Conservation (phyloP, 1,139 yeast species). For the Yamadazyma kanchanaburiensis region DNA sequence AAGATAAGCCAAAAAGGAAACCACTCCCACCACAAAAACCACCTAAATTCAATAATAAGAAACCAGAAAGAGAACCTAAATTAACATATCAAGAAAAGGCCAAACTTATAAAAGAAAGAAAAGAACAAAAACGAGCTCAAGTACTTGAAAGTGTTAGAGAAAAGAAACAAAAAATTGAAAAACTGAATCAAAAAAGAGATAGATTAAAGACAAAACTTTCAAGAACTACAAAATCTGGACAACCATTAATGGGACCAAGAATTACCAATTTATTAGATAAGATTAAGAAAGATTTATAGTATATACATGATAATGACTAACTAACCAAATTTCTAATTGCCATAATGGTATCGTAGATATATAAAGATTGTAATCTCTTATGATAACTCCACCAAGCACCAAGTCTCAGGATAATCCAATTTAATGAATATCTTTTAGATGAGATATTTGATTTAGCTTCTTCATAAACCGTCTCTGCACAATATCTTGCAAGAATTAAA, state of each 20-base stretch:
- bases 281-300: slow-evolving; percentile 47
- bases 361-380: slow-evolving; percentile 49
- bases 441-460: slow-evolving; percentile 51
- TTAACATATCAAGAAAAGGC: slow-evolving; percentile 46
- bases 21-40: slow-evolving; percentile 11
- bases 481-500: slow-evolving; percentile 83
- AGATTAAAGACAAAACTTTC: slow-evolving; percentile 48
- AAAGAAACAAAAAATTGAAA: slow-evolving; percentile 19
- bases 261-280: slow-evolving; percentile 76
- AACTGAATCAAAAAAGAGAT: slow-evolving; percentile 28
- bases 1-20: too few relatives aligned
- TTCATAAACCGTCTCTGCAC: slow-evolving; percentile 74
- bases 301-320: neutral
- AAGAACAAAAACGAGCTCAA: slow-evolving; percentile 33
- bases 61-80: slow-evolving; percentile 12
- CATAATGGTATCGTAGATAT: slow-evolving; percentile 48
- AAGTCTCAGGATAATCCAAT: slow-evolving; percentile 32
- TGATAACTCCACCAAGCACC: slow-evolving; percentile 51
- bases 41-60: slow-evolving; percentile 1
- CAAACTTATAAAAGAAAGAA: slow-evolving; percentile 41
- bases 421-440: slow-evolving; percentile 34
- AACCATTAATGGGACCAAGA: slow-evolving; percentile 89
- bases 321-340: slow-evolving; percentile 1
- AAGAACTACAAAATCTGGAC: slow-evolving; percentile 70
- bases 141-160: slow-evolving; percentile 26